phyloP scores from a whole-genome alignment of 2,329 filamentous ascomycete species.

The Penicillium olsonii region DNA sequence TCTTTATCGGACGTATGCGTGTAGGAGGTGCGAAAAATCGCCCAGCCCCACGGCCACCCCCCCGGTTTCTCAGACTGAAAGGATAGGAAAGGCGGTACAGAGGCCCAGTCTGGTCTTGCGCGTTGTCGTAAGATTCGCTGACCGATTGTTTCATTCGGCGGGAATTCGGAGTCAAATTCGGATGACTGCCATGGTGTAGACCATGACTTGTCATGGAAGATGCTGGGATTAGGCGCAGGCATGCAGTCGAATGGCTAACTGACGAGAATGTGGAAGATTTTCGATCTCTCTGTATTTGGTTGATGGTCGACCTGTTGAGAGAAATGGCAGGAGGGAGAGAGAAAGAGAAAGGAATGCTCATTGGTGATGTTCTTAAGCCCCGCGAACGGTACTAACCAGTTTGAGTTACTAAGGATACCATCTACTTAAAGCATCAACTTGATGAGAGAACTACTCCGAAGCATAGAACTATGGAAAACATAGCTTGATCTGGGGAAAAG shows the following conservation, averaged over 20 bases:
- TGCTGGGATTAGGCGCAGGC: neutral
- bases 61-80: neutral
- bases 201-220: slow-evolving; percentile 1
- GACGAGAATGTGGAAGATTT: neutral
- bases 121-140: neutral
- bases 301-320: neutral
- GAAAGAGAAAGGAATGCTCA: neutral
- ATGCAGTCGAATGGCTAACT: neutral
- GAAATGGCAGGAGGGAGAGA: neutral
- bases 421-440: neutral
- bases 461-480: too few species aligned
- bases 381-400: neutral
- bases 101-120: neutral
- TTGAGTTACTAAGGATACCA: neutral
- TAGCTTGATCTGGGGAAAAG: too few species aligned
- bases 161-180: neutral
- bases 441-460: neutral
- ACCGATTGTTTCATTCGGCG: neutral
- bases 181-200: neutral
- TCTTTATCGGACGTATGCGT: neutral
- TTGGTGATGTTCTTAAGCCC: neutral
- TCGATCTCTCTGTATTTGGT: neutral
- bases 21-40: slow-evolving; percentile 2
- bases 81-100: neutral
- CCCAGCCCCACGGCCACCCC: slow-evolving; percentile 1